These are phyloP conservation scores for Aspergillus steynii DNA, from an alignment of 495 filamentous ascomycete genomes.

Conservation along the genomic window DNA sequence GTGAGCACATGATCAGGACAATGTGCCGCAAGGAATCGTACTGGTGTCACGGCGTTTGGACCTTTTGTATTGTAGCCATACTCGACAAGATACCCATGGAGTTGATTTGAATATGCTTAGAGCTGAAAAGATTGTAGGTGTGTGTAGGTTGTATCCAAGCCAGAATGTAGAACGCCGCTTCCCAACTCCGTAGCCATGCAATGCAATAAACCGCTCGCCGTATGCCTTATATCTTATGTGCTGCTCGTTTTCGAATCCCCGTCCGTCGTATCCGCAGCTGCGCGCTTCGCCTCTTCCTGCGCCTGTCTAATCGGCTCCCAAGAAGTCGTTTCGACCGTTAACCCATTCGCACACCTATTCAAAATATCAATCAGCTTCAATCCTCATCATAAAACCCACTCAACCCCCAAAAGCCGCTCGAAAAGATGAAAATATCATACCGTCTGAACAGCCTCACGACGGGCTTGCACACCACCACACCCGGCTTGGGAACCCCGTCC, in stretches of 20 bases:
- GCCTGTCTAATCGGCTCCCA: conserved; percentile 59
- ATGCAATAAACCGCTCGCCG: neutral
- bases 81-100: conserved; percentile 42
- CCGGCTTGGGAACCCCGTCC: conserved; percentile 52
- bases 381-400: neutral
- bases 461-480: conserved; percentile 68
- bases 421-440: conserved; percentile 49
- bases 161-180: conserved; percentile 12
- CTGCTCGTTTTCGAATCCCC: conserved; percentile 7
- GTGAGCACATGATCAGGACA: conserved; percentile 27
- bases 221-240: neutral
- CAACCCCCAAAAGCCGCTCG: neutral
- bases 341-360: conserved; percentile 68
- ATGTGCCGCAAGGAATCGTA: conserved; percentile 2
- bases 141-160: neutral
- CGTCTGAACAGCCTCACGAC: conserved; percentile 76
- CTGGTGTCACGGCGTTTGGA: conserved; percentile 26
- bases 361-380: conserved; percentile 15
- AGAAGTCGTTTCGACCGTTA: conserved; percentile 80
- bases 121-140: neutral
- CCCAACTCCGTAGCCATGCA: conserved; percentile 33
- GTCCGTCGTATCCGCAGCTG: neutral
- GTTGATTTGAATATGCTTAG: conserved; percentile 18
- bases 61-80: conserved; percentile 29
- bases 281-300: conserved; percentile 30